Base-by-base conservation (phyloP, 1,284 basidiomycete species). In the Sporisorium scitamineum region DNA sequence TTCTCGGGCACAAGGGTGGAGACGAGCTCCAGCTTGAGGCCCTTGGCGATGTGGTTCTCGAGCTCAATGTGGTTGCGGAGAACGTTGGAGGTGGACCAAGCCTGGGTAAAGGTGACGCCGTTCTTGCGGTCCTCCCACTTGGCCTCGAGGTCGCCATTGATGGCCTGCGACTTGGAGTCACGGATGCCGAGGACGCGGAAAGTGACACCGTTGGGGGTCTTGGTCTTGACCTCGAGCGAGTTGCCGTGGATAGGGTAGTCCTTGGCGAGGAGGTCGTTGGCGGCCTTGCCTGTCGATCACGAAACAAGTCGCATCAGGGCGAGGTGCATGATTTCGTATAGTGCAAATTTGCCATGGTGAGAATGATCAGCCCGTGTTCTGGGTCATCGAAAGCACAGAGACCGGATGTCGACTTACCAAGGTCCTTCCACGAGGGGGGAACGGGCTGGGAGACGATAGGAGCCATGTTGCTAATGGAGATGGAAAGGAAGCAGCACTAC, bases 21-120 rank as follows among this genome's bases (percentile, higher is more conserved):
- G 85, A 89, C 90, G 70, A 97, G 87, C 87, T 98, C 96, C 84
- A 99, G 89, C 90, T 99, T 99, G 88, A 99, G 91, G 81, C 87
- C 96, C 88, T 95, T 94, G 83, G 95, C 94, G 85, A 99, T 91
- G 88, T 95, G 92, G 90, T 97, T 96, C 88, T 98, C 95, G 85
- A 98, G 89, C 90, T 99, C 97, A 79, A 99, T 88, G 87, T 93
- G 91, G 83, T 92, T 93, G 87, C 88, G 87, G 73, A 92, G 92
- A 88, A 98, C 92, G 89, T 97, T 97, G 86, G 91, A 87, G 47
- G 83, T 84, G 68, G 94, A 94, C 97, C 97, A 99, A 67, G 92
- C 90, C 86, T 88, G 85, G 56, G 78, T 84, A 65, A 83, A 65
- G 58, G 81, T 76, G 41, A 83, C 64, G 48, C 84, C 84, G 71